Evolutionary conservation across 306 rosid species (phyloP), one percentile per base, ranked within the genome.

Genomic region (Carpinus viminea): DNA sequence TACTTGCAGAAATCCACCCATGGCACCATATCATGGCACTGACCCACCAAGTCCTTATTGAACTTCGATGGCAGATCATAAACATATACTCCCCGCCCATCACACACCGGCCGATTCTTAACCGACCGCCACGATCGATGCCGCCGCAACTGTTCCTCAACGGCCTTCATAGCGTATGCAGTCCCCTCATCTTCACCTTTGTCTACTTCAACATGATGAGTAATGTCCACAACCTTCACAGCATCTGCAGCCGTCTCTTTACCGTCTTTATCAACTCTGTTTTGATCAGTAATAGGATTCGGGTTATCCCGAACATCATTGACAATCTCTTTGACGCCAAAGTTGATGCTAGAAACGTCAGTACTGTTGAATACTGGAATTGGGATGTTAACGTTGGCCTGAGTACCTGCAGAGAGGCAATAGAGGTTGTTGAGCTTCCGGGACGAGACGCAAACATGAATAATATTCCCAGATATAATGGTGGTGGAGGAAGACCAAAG

Each of bases 41-140:
- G 94, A 79, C 89, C 93, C 59, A 92, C 82, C 84, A 92, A 83
- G 83, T 90, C 94, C 72, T 84, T 85, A 28, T 92, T 90, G 76
- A 92, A 92, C 87, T 87, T 88, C 12, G 94, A 80, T 61, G 97
- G 94, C 81, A 92, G 83, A 73, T 92, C 91, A 83, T 88, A 90
- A 28, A 92, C 94, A 78, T 80, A 90, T 18, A 92, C 75, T 48
- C 94, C 97, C 68, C 72, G 64, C 17, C 88, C 89, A 36, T 82
- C 87, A 47, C 97, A 92, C 69, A 55, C 73, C 59, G 68, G 79
- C 45, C 54, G 50, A 61, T 70, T 84, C 76, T 62, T 85, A 4
- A 78, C 74, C 41, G 90, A 83, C 18, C 66, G 84, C 97, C 94
- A 90, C 0, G 91, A 90, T 73, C 97, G 84, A 68, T 83, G 94